phyloP scores from a whole-genome alignment of 768 basidiomycete genomes.

The Tricholoma terreum region DNA sequence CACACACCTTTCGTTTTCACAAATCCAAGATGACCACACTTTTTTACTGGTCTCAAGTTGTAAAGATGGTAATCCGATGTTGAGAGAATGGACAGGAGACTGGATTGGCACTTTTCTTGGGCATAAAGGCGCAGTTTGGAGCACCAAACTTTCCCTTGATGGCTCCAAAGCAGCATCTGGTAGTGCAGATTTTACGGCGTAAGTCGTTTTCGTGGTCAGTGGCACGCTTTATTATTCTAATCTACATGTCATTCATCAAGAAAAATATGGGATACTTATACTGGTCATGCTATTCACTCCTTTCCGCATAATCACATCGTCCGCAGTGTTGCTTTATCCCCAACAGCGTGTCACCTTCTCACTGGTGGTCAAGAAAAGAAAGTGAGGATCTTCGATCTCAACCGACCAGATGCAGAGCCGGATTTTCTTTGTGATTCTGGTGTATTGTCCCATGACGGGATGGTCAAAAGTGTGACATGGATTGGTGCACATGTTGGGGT shows the following conservation, averaged over 20 bases:
- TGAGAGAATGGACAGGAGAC: constrained; percentile 96
- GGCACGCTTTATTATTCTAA: constrained; percentile 4
- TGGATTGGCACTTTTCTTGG: constrained; percentile 95
- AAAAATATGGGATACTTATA: constrained; percentile 95
- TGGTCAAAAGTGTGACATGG: constrained; percentile 92
- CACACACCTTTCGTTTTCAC: constrained; percentile 91
- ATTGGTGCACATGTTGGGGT: constrained; percentile 85
- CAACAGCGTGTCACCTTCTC: constrained; percentile 63
- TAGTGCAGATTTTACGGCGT: constrained; percentile 98
- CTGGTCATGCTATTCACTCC: constrained; percentile 86
- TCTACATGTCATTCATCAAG: constrained; percentile 38
- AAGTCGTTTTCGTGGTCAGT: constrained; percentile 29
- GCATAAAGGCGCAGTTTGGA: constrained; percentile 96
- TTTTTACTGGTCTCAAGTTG: constrained; percentile 94
- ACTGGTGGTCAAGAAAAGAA: constrained; percentile 98
- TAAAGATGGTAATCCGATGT: constrained; percentile 98
- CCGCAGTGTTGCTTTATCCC: constrained; percentile 87
- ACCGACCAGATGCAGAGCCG: constrained; percentile 82
- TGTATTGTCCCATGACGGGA: constrained; percentile 76
- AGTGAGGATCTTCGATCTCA: constrained; percentile 90
- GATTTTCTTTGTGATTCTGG: constrained; percentile 68
- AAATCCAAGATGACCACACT: constrained; percentile 77
- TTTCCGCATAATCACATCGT: constrained; percentile 99
- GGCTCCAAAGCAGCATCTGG: constrained; percentile 85
- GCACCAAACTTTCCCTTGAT: constrained; percentile 86